Evolutionary conservation across 768 basidiomycete genomes (phyloP).

Genomic region (Hirschioporus abietinus): DNA sequence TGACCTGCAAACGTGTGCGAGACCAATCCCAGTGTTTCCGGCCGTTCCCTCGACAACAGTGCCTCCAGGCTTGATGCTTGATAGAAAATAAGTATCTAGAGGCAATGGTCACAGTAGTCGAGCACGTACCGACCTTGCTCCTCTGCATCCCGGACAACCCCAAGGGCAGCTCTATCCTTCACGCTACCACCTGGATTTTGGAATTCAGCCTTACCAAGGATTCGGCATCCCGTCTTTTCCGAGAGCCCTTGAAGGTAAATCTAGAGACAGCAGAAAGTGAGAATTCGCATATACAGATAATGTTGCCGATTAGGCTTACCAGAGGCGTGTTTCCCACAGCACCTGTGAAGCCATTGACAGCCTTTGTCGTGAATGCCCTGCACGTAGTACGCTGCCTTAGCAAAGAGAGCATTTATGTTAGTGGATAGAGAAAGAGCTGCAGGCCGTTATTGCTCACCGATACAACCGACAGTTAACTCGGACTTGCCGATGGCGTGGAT

Average conservation of each 20-base stretch:
- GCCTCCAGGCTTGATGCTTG: constrained; percentile 83
- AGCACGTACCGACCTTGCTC: constrained; percentile 64
- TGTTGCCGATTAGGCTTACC: constrained; percentile 36
- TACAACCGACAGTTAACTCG: neutral
- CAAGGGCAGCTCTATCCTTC: constrained; percentile 95
- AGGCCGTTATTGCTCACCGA: neutral
- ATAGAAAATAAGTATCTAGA: neutral
- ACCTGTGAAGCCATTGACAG: constrained; percentile 76
- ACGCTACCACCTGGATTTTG: constrained; percentile 98
- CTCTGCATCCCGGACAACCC: constrained; percentile 84
- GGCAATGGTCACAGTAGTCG: neutral
- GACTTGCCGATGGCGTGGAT: constrained; percentile 1
- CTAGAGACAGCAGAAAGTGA: constrained; percentile 34
- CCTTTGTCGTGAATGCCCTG: constrained; percentile 24
- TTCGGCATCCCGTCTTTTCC: constrained; percentile 73
- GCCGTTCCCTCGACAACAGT: constrained; percentile 98
- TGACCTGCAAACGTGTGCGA: constrained; percentile 91
- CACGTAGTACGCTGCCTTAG: neutral
- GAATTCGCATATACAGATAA: neutral
- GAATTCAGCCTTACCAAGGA: constrained; percentile 96
- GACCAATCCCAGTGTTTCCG: constrained; percentile 95
- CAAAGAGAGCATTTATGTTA: neutral
- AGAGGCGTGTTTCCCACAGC: constrained; percentile 93
- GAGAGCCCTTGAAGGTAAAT: constrained; percentile 81
- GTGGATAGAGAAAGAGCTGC: neutral